Evolutionary conservation across 1,284 basidiomycete species (phyloP), one percentile per base, ranked within the genome.

Genomic region (Ganoderma multipileum): DNA sequence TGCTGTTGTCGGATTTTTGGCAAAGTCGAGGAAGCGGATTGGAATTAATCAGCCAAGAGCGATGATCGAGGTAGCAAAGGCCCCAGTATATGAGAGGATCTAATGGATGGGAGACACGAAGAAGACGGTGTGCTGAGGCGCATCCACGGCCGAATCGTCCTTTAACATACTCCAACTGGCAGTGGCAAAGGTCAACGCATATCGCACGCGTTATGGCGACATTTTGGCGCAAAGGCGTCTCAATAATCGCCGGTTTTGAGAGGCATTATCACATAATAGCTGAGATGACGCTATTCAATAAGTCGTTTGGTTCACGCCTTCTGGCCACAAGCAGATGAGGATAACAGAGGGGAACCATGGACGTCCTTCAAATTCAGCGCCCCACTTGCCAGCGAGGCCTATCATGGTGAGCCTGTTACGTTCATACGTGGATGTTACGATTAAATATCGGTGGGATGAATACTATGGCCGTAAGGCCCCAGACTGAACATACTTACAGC

Each of bases 131-230:
- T 9, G n/a, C 9, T 23, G 23, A 3, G 47, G 47, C 23, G 47
- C 23, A n/a, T 11, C 4, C 18, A 50, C 18, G n/a, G 6, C 2
- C n/a, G n/a, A 14, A 6, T n/a, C 12, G 11, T 30, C 12, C 57
- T 38, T 59, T 12, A 36, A 36, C 57, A 6, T 36, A 36, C 23
- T n/a, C n/a, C n/a, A n/a, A 20, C 20, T 38, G 12, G 58, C n/a
- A n/a, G n/a, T n/a, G n/a, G n/a, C n/a, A 60, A 60, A 23, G n/a
- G 33, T 33, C 38, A 23, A 26, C n/a, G 26, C 38, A 23, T 39
- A 36, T 7, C 41, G 58, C 58, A 60, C 58, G 58, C 58, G 38
- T 60, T 60, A 42, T 60, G 39, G 58, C 58, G 58, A 60, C 58
- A 60, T 41, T 6, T 52, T 39, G 36, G 23, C 38, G 58, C 39